These are phyloP conservation scores for Leucosporidium yakuticum DNA, from an alignment of 768 basidiomycete genomes.

Conservation along the genomic window DNA sequence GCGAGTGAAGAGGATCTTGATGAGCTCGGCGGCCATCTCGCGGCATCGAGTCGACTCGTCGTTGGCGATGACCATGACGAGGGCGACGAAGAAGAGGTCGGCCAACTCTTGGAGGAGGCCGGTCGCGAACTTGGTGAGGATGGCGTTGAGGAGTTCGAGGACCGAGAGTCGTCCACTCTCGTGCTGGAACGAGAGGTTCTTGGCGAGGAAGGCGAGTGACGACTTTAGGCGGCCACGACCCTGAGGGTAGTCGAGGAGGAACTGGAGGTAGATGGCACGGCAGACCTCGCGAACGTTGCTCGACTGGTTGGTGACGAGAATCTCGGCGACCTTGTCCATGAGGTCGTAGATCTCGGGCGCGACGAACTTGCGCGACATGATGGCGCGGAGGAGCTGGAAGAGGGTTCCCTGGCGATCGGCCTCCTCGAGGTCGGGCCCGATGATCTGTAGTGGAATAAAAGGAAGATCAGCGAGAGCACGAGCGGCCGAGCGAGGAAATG, in stretches of 20 bases:
- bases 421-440: constrained; percentile 86
- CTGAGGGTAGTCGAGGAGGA: constrained; percentile 94
- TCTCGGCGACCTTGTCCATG: constrained; percentile 85
- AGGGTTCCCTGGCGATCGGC: constrained; percentile 73
- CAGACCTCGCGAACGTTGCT: constrained; percentile 84
- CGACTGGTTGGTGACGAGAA: constrained; percentile 91
- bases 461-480: neutral
- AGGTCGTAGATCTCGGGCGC: constrained; percentile 95
- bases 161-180: constrained; percentile 90
- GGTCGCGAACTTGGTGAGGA: constrained; percentile 75
- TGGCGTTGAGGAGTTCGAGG: constrained; percentile 79
- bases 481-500: neutral
- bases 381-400: constrained; percentile 81
- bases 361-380: constrained; percentile 82
- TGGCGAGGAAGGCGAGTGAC: constrained; percentile 84
- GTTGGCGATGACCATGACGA: constrained; percentile 89
- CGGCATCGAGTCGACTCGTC: constrained; percentile 85
- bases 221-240: constrained; percentile 81
- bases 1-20: constrained; percentile 67
- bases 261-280: constrained; percentile 79
- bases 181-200: constrained; percentile 81
- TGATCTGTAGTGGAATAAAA: constrained; percentile 53
- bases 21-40: constrained; percentile 75
- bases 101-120: constrained; percentile 69
- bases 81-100: constrained; percentile 80